Evolutionary conservation across 164 flowering plant genomes (phyloP).

Genomic region (grape (Vitis vinifera)): DNA sequence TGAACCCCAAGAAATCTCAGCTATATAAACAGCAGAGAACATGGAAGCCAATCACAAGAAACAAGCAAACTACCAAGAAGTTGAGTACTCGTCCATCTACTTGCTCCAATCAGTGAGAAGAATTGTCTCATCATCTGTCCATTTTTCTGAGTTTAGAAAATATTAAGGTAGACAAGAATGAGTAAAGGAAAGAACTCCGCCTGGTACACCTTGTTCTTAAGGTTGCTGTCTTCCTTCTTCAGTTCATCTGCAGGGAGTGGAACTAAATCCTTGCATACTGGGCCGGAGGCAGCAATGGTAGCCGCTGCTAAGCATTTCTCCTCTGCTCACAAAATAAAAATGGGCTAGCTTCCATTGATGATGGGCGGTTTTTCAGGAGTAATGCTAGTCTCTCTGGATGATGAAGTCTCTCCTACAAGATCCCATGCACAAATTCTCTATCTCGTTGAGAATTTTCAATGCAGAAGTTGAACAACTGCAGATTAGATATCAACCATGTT

Average conservation of each 20-base stretch:
- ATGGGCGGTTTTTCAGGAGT: too few relatives aligned
- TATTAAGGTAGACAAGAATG: neutral
- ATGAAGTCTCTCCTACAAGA: neutral
- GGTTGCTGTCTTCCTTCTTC: neutral
- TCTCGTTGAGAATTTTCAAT: neutral
- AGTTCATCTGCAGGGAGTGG: neutral
- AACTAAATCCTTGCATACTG: neutral
- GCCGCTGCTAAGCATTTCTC: constrained; percentile 22
- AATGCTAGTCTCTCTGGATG: neutral
- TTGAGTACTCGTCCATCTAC: neutral
- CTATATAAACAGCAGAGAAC: neutral
- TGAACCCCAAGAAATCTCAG: constrained; percentile 10
- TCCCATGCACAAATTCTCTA: neutral
- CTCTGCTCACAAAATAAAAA: constrained; percentile 4
- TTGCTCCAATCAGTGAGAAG: neutral
- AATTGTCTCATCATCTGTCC: too few relatives aligned
- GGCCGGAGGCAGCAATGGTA: constrained; percentile 4
- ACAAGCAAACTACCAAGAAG: neutral
- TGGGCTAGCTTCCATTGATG: neutral
- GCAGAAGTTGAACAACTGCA: too few relatives aligned
- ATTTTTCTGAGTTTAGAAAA: too few relatives aligned
- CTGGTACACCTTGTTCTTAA: neutral
- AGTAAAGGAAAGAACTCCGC: neutral
- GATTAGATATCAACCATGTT: too few relatives aligned
- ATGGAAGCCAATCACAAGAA: neutral